These are phyloP conservation scores for Beauveria varroae DNA, from an alignment of 2,329 filamentous ascomycete genomes.

Conservation along the genomic window DNA sequence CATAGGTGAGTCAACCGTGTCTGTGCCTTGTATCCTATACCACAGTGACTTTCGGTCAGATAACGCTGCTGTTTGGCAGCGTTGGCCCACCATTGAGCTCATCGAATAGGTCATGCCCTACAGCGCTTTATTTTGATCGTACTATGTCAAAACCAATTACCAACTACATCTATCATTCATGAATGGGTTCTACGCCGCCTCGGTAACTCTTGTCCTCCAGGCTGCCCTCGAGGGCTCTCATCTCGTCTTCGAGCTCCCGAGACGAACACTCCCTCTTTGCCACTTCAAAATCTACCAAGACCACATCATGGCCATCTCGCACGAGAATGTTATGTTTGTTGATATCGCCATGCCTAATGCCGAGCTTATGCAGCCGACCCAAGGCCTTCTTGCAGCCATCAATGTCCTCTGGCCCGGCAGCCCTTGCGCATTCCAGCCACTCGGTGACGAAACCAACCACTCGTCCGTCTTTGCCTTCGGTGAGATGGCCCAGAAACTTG, in stretches of 20 bases:
- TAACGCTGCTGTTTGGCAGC: too few species aligned
- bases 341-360: conserved; percentile 26
- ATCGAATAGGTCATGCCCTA: too few species aligned
- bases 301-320: conserved; percentile 17
- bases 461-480: conserved; percentile 20
- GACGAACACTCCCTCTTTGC: conserved; percentile 18
- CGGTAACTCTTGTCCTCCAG: conserved; percentile 1
- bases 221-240: conserved; percentile 15
- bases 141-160: too few species aligned
- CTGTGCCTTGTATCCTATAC: too few species aligned
- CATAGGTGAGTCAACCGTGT: too few species aligned
- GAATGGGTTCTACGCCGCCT: not conserved
- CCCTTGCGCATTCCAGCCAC: conserved; percentile 17
- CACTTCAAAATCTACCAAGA: conserved; percentile 26
- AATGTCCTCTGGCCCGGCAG: conserved; percentile 22
- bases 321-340: conserved; percentile 29
- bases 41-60: too few species aligned
- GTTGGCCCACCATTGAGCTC: too few species aligned
- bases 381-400: conserved; percentile 21
- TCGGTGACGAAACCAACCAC: conserved; percentile 22
- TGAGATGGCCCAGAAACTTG: conserved; percentile 23
- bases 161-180: not conserved
- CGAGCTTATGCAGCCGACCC: conserved; percentile 21
- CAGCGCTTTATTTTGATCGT: too few species aligned
- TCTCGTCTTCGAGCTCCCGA: conserved; percentile 19